Percentiles rank a stretch among this genome's conserved stretches.
Evolutionary conservation across 73 alveolate genomes (phyloP).

Genomic region (Tetrahymena thermophila): DNA sequence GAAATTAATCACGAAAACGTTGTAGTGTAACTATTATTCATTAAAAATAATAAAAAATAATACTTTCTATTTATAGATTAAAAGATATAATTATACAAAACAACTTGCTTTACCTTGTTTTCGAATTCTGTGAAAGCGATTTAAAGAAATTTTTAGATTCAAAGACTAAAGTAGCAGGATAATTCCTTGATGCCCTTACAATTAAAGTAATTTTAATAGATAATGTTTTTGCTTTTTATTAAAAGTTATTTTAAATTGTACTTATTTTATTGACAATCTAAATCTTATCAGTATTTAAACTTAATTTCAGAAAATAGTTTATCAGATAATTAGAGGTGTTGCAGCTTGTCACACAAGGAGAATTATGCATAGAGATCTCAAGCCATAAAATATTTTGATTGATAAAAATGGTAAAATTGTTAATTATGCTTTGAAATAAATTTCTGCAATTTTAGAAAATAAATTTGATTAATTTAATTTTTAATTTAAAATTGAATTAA

Average conservation of each 20-base stretch:
- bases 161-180: conserved; percentile 11
- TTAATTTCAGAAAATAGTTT: conserved; percentile 42
- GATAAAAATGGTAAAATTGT: conserved; percentile 2
- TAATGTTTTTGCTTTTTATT: too few species aligned
- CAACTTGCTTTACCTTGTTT: conserved; percentile 53
- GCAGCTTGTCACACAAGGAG: conserved; percentile 86
- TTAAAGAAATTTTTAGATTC: conserved; percentile 48
- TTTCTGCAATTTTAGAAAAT: conserved; percentile 20
- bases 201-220: conserved; percentile 15
- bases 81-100: conserved; percentile 50
- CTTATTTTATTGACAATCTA: neutral
- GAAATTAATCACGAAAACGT: conserved; percentile 9
- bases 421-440: neutral
- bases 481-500: conserved; percentile 44
- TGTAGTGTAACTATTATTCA: conserved; percentile 12
- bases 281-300: neutral
- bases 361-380: conserved; percentile 91
- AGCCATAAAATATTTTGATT: conserved; percentile 80
- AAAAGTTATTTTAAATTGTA: neutral
- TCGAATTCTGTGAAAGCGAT: conserved; percentile 70
- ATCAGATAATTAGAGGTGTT: conserved; percentile 69
- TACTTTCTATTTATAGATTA: neutral
- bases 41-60: conserved; percentile 25
- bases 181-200: conserved; percentile 58
- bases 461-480: conserved; percentile 7